These are phyloP conservation scores for Conringia planisiliqua DNA, from an alignment of 345 rosid genomes.

Conservation along the genomic window DNA sequence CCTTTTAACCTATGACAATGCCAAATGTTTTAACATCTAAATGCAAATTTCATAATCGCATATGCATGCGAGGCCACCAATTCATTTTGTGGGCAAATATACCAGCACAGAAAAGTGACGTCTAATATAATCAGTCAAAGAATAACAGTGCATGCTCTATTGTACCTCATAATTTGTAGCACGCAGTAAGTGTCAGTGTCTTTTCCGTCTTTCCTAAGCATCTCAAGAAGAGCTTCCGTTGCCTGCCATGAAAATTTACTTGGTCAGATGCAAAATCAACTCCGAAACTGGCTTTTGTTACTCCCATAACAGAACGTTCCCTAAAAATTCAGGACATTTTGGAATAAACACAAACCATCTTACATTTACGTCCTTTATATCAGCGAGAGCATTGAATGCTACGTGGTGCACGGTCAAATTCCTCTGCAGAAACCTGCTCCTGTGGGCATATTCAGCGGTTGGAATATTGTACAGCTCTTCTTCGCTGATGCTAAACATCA, in stretches of 20 bases:
- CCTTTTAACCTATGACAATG: slow-evolving; percentile 2
- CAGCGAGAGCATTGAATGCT: slow-evolving; percentile 86
- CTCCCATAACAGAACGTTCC: not conserved
- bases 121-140: not conserved
- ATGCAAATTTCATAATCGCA: not conserved
- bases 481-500: slow-evolving; percentile 69
- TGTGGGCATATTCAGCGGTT: slow-evolving; percentile 62
- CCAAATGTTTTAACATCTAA: slow-evolving; percentile 14
- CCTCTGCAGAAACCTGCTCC: slow-evolving; percentile 62
- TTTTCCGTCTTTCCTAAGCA: slow-evolving; percentile 71
- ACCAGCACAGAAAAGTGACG: not conserved
- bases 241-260: slow-evolving; percentile 44
- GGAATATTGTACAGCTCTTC: slow-evolving; percentile 91
- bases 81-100: not conserved
- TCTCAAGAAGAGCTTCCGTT: slow-evolving; percentile 63
- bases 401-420: slow-evolving; percentile 71
- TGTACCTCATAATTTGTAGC: slow-evolving; percentile 70
- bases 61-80: not conserved
- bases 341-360: not conserved
- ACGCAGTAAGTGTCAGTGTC: slow-evolving; percentile 59
- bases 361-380: slow-evolving; percentile 76
- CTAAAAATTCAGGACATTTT: not conserved
- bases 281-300: not conserved
- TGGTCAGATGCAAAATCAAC: slow-evolving; percentile 14
- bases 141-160: slow-evolving; percentile 3